A percentile compares a stretch with the other conserved stretches of the same genome.
These are phyloP conservation scores for Leptodermis oblonga DNA, from an alignment of 257 asterid genomes.

Conservation along the genomic window DNA sequence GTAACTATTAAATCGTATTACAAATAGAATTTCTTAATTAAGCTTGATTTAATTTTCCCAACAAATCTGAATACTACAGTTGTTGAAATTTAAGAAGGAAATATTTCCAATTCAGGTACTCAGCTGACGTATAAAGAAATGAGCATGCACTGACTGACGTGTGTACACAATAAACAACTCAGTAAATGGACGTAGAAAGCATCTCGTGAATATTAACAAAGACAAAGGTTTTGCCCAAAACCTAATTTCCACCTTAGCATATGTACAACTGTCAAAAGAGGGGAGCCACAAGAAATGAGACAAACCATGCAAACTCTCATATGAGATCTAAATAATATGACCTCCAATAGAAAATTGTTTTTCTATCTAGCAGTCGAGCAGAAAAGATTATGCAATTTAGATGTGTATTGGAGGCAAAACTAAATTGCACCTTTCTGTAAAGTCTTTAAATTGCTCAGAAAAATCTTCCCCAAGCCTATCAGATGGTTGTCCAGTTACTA, in stretches of 20 bases:
- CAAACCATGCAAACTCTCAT: not conserved
- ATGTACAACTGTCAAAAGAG: not conserved
- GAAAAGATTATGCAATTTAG: not conserved
- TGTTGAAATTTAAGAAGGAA: not conserved
- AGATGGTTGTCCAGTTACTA: constrained; percentile 95
- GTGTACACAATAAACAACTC: constrained; percentile 7
- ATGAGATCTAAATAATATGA: not conserved
- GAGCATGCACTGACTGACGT: not conserved
- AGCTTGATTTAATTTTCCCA: no score
- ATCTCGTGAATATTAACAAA: not conserved
- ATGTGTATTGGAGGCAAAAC: not conserved
- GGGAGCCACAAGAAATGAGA: not conserved
- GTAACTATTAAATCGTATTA: no score
- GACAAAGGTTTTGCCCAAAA: not conserved
- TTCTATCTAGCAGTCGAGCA: constrained; percentile 3
- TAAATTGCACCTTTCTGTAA: constrained; percentile 63
- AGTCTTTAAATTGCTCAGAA: constrained; percentile 74
- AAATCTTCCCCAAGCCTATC: constrained; percentile 98
- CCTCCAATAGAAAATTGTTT: not conserved
- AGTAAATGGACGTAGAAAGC: not conserved
- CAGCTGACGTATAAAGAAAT: not conserved
- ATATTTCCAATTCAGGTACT: constrained; percentile 4
- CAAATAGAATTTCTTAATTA: no score
- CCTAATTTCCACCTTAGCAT: not conserved
- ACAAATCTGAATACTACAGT: no score